Percentiles rank a stretch among this genome's conserved stretches.
phyloP scores from a whole-genome alignment of 2,329 filamentous ascomycete genomes.

The Apiospora koreana region DNA sequence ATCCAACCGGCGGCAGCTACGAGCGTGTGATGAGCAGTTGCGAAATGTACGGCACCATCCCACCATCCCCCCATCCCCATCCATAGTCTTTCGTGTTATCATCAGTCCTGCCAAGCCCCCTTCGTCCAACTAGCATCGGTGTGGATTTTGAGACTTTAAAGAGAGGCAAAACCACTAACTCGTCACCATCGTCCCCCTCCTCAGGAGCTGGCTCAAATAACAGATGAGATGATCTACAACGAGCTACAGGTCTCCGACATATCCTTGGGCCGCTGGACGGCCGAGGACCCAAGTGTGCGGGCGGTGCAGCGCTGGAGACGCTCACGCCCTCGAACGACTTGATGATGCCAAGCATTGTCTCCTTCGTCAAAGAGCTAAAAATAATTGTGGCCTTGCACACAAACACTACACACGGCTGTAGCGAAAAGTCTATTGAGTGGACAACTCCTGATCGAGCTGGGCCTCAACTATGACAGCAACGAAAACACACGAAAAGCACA shows the following conservation, averaged over 20 bases:
- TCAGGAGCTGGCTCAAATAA: constrained; percentile 59
- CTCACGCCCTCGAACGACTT: constrained; percentile 36
- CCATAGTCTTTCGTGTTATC: background rate
- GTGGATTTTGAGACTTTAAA: background rate
- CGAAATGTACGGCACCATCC: constrained; percentile 49
- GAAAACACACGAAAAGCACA: background rate
- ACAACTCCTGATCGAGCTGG: background rate
- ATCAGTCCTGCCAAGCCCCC: background rate
- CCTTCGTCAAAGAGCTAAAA: background rate
- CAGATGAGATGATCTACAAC: constrained; percentile 59
- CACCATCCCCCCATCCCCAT: background rate
- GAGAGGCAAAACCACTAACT: background rate
- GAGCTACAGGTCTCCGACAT: constrained; percentile 56
- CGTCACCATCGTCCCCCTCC: background rate
- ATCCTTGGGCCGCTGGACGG: constrained; percentile 60
- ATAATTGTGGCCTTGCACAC: background rate
- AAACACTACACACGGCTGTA: background rate
- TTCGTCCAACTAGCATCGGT: background rate
- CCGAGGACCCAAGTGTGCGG: constrained; percentile 60
- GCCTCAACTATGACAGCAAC: background rate
- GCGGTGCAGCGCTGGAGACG: constrained; percentile 61
- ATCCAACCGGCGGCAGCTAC: constrained; percentile 49
- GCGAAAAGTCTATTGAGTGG: constrained; percentile 6
- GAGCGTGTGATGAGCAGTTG: constrained; percentile 57
- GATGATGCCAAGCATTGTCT: constrained; percentile 20